A percentile compares a stretch with the other conserved stretches of the same genome.
These are phyloP conservation scores for Lentinula lateritia DNA, from an alignment of 768 basidiomycete genomes.

Conservation along the genomic window DNA sequence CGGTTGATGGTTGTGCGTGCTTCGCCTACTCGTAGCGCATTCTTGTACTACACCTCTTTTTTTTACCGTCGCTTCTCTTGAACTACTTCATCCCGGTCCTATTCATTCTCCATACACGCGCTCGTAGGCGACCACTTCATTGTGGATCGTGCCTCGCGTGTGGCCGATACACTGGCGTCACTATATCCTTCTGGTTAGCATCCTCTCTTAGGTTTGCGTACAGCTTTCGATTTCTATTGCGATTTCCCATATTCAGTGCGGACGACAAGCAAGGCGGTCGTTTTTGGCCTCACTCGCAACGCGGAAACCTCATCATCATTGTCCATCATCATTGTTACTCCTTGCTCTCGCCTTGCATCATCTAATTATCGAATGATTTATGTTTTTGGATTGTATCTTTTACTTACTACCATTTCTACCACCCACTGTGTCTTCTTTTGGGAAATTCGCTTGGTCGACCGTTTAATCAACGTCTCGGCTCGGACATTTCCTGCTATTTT, in stretches of 20 bases:
- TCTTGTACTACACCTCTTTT: conserved; percentile 48
- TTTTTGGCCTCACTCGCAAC: not conserved
- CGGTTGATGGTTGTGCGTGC: conserved; percentile 43
- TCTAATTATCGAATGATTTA: conserved; percentile 13
- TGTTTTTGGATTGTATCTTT: conserved; percentile 6
- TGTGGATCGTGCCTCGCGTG: conserved; percentile 79
- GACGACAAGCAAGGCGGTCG: not conserved
- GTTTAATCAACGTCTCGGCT: conserved; percentile 40
- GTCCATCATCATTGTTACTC: not conserved
- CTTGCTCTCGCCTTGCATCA: conserved; percentile 3
- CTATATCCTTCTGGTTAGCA: conserved; percentile 11
- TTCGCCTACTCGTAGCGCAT: conserved; percentile 42
- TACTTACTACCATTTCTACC: not conserved
- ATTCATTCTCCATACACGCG: conserved; percentile 44
- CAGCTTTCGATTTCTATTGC: not conserved
- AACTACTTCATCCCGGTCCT: conserved; percentile 40
- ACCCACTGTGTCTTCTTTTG: conserved; percentile 8
- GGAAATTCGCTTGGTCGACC: conserved; percentile 22
- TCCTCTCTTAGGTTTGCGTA: not conserved
- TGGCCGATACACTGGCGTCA: conserved; percentile 72
- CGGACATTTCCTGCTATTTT: conserved; percentile 15
- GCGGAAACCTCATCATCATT: not conserved
- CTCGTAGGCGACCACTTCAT: conserved; percentile 73
- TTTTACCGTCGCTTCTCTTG: conserved; percentile 29
- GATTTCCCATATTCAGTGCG: not conserved